Evolutionary conservation across 1,284 basidiomycete genomes (phyloP), one percentile per base, ranked within the genome.

Genomic region (Pulveroboletus ridleyi): DNA sequence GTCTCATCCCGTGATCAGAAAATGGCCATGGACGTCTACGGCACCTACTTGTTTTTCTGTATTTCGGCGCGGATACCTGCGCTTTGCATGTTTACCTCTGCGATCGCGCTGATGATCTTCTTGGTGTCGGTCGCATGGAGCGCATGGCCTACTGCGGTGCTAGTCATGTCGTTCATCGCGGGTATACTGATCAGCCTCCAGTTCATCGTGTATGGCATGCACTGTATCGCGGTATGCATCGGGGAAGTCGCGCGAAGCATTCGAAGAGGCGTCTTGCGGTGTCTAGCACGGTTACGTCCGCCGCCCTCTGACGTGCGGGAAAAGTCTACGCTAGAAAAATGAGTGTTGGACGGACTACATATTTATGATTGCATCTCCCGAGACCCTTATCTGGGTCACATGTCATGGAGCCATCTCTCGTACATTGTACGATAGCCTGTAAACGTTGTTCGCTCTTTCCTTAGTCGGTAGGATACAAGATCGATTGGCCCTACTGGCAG

Each of bases 21-120:
- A 39, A 80, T 84, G 56, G 85, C 89, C 1, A 74, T 73, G 15
- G 89, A 90, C 71, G 69, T 91, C 22, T 87, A 86, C 69, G 79
- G 77, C 49, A 82, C 82, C 15, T 89, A 87, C 72, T 79, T 89
- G 64, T 91, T 89, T 77, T 91, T 91, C 75, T 79, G 85, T 49
- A 79, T 91, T 23, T 85, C 86, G 6, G 82, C 89, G 20, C 83
- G 89, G 33, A 77, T 89, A 25, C 89, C 90, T 0, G 81, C 84
- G 0, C 66, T 90, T 20, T 85, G 84, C 71, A 83, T 88, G 79
- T 80, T 89, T 64, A 62, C 80, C 53, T 84, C 87, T 15, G 79
- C 84, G 0, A 58, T 84, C 29, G 76, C 86, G 10, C 78, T 92
- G 15, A 86, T 87, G 79, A 67, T 74, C 2, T 92, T 90, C 77